Base-by-base conservation (phyloP, 2,329 filamentous ascomycete genomes). In the Fusarium sp. region DNA sequence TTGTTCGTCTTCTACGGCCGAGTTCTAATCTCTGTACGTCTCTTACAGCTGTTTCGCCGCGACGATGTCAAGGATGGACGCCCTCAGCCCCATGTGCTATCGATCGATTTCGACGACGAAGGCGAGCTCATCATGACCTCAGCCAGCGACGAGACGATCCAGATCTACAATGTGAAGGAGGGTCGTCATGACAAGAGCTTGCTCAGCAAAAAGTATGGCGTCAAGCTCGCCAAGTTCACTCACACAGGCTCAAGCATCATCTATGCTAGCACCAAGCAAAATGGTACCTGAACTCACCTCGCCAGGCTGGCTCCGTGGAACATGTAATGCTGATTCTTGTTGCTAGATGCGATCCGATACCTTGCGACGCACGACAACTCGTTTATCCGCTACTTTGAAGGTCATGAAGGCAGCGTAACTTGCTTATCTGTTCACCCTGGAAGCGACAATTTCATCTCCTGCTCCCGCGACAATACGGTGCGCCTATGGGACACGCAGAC, bases 171-270 rank as follows among this genome's bases (percentile, higher is more conserved):
- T 79, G 93, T 97, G 73, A 94, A 93, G 79, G 95, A 98, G 75
- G 97, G 97, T 6, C 93, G 94, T 70, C 92, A 95, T 77, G 94
- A 95, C 56, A 98, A 98, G 85, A 93, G 92, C 69, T 88, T 98
- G 56, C 92, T 97, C 61, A 97, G 94, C 84, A 97, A 98, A 81
- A 99, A 99, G 82, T 99, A 99, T 79, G 97, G 97, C 69, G 95
- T 95, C 20, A 97, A 98, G 81, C 89, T 98, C 65, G 97, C 97
- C 41, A 93, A 94, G 77, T 99, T 98, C 83, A 98, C 96, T 1
- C 97, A 98, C 81, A 94, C 96, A 70, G 92, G 92, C 75, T 94
- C 94, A 24, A 95, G 94, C 81, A 95, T 99, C 80, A 92, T 99
- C 69, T 98, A 98, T 80, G 95, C 97, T 61, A 97, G 94, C 81